Evolutionary conservation across 306 rosid genomes (phyloP).

Genomic region (Luffa acutangula): DNA sequence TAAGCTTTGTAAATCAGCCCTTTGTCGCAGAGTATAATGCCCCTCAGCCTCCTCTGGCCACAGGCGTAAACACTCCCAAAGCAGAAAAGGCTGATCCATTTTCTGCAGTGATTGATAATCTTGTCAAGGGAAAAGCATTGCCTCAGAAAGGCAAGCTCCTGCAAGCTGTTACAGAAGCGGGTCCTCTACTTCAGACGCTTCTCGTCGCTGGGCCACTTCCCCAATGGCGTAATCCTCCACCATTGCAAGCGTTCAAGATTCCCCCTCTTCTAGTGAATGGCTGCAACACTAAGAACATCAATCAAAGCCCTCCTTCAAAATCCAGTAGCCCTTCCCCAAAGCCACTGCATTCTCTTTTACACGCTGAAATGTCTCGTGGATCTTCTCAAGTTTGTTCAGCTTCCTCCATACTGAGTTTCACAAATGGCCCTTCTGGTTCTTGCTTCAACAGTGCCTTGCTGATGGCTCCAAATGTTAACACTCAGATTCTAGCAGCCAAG

Average conservation of each 20-base stretch:
- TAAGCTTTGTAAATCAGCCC: constrained; percentile 20
- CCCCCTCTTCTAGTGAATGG: constrained; percentile 36
- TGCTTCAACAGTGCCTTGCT: constrained; percentile 17
- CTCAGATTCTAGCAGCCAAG: constrained; percentile 24
- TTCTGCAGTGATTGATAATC: constrained; percentile 23
- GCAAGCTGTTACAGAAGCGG: constrained; percentile 50
- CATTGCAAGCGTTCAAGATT: constrained; percentile 30
- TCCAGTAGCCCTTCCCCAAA: neutral
- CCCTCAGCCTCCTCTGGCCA: neutral
- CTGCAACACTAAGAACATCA: constrained; percentile 9
- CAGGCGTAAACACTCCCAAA: constrained; percentile 9
- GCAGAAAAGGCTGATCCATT: constrained; percentile 27
- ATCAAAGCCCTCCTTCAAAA: constrained; percentile 7
- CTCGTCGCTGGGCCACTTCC: constrained; percentile 63
- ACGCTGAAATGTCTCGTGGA: constrained; percentile 14
- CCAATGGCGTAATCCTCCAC: constrained; percentile 66
- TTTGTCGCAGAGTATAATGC: constrained; percentile 17
- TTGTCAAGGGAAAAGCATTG: constrained; percentile 29
- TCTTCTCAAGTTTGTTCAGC: constrained; percentile 45
- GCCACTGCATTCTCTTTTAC: constrained; percentile 11
- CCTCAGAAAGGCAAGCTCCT: constrained; percentile 62
- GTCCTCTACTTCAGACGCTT: constrained; percentile 57
- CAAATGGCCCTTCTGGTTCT: constrained; percentile 19
- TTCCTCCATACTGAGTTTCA: constrained; percentile 34
- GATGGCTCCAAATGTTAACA: constrained; percentile 16